Base-by-base conservation (phyloP, 2,329 filamentous ascomycete genomes). In the Didymella exigua region DNA sequence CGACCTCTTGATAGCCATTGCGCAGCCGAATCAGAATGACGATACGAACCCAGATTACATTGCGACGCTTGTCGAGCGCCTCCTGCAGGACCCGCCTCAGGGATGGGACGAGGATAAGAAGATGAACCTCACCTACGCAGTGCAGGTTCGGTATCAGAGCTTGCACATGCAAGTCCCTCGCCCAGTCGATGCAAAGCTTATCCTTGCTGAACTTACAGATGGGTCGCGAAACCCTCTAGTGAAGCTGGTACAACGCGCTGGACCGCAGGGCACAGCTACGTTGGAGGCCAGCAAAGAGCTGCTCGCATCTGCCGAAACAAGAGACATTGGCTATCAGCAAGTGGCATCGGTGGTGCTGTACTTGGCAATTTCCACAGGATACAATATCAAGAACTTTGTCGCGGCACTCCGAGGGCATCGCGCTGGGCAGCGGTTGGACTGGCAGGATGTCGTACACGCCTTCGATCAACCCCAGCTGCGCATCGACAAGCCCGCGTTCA, bases 51-150 rank as follows among this genome's bases (percentile, higher is more conserved):
- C 88, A 26, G 78, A 84, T 36, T 91, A 95, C 70, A 82, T 97
- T 56, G 89, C 90, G 43, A 80, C 88, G 55, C 88, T 96, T 54
- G 81, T 97, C 74, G 91, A 96, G 74, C 89, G 91, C 64, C 89
- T 96, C 66, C 87, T 96, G 49, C 88, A 95, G 75, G 88, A 93
- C 65, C 91, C 93, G 46, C 91, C 92, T 26, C 90, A 89, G 23
- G 91, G 89, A 73, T 96, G 96, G 79, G 90, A 89, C 67, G 86
- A 91, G 49, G 83, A 87, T 48, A 87, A 85, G 53, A 86, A 89
- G 69, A 81, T 87, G 60, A 89, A 92, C 68, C 82, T 88, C 34
- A 78, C 80, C 40, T 83, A 85, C 69, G 89, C 87, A 60, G 81
- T 88, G 52, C 66, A 69, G 27, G 56, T 70, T 54, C 85, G 91